Conservation (phyloP, 169 alveolate species). For the Plasmodium gonderi region DNA sequence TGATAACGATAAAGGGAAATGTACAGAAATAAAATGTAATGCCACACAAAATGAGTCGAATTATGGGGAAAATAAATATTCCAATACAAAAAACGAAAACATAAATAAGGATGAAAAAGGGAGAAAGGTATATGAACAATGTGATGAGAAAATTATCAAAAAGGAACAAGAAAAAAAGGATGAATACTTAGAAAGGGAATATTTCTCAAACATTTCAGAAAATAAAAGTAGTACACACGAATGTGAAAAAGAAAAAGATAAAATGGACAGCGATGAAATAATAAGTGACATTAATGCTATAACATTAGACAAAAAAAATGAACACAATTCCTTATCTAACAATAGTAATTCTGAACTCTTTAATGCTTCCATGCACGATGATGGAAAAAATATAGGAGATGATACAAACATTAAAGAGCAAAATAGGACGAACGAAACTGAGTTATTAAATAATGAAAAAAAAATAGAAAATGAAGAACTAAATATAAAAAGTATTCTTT, state of each 20-base stretch:
- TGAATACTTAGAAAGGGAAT: not conserved
- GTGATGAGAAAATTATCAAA: not conserved
- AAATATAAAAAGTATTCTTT: not conserved
- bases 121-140: not conserved
- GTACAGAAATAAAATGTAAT: not conserved
- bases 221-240: not conserved
- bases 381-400: not conserved
- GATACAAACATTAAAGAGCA: not conserved
- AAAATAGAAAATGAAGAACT: not conserved
- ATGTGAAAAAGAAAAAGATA: not conserved
- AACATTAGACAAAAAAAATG: not conserved
- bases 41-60: not conserved
- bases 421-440: not conserved
- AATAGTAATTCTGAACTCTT: not conserved
- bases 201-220: not conserved
- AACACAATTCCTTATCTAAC: not conserved
- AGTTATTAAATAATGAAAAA: not conserved
- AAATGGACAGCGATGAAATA: not conserved
- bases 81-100: not conserved
- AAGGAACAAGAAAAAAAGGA: not conserved
- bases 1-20: not conserved
- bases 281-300: not conserved
- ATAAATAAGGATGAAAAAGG: not conserved
- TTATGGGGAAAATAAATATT: not conserved
- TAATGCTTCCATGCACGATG: not conserved